Conservation (phyloP, 2,329 filamentous ascomycete genomes). For the Cladosporium sp. region DNA sequence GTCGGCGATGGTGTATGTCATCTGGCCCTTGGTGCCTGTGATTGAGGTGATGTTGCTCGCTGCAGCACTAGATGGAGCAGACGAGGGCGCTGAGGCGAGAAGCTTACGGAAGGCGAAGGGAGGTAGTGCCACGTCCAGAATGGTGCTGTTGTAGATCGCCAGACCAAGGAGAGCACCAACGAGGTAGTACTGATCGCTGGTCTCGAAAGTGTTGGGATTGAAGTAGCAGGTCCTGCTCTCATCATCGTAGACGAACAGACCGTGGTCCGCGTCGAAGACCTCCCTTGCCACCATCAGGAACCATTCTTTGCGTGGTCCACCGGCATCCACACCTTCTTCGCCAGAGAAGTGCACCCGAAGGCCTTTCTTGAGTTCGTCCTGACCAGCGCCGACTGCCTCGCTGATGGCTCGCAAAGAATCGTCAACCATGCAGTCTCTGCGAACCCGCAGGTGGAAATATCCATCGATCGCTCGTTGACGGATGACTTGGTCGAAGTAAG, state of each 20-base stretch:
- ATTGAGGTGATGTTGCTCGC: slow-evolving; percentile 41
- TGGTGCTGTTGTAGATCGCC: slow-evolving; percentile 92
- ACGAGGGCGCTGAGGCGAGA: slow-evolving; percentile 65
- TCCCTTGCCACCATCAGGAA: slow-evolving; percentile 82
- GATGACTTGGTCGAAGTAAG: slow-evolving; percentile 85
- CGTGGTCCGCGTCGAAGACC: slow-evolving; percentile 84
- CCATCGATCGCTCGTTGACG: slow-evolving; percentile 61
- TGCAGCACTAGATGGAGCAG: slow-evolving; percentile 49
- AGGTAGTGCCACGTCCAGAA: slow-evolving; percentile 79
- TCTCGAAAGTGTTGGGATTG: slow-evolving; percentile 83
- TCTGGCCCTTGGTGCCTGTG: slow-evolving; percentile 35
- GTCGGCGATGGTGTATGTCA: slow-evolving; percentile 73
- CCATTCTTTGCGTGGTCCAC: slow-evolving; percentile 89
- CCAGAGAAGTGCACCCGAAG: slow-evolving; percentile 78
- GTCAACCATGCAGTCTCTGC: slow-evolving; percentile 79
- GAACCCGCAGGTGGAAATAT: slow-evolving; percentile 68
- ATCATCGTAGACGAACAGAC: slow-evolving; percentile 88
- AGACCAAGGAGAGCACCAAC: slow-evolving; percentile 82
- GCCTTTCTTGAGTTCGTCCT: slow-evolving; percentile 85
- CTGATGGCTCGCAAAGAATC: slow-evolving; percentile 81
- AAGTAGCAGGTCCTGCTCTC: slow-evolving; percentile 91
- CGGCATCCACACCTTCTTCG: slow-evolving; percentile 87
- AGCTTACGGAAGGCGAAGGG: slow-evolving; percentile 87
- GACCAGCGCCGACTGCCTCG: slow-evolving; percentile 71
- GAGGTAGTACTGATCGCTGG: slow-evolving; percentile 84